Base-by-base conservation (phyloP, 352 stramenopile genomes). In the Globisporangium okanoganense region DNA sequence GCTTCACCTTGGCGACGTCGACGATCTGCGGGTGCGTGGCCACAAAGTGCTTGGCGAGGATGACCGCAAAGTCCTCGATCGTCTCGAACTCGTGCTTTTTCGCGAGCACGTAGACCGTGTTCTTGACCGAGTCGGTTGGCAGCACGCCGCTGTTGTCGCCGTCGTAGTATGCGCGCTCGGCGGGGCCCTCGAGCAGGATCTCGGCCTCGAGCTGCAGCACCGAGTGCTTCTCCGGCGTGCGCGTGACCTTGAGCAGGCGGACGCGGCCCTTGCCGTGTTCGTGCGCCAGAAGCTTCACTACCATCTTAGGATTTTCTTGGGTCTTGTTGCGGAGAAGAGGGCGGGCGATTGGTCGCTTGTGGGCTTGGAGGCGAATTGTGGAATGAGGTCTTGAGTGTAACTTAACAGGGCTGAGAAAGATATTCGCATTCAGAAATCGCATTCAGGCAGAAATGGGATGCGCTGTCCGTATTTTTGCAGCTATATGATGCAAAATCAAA, bases 61-160 rank as follows among this genome's bases (percentile, higher is more conserved):
- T 86, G 62, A 95, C 66, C 43, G 70, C 86, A 75, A 97, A 96
- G 56, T 94, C 83, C 70, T 97, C 88, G 58, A 91, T 86, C 67
- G 80, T 87, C 12, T 79, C 81, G 62, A 96, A 95, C 69, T 91
- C 78, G 70, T 92, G 82, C 65, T 90, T 81, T 79, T 95, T 96
- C 38, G 86, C 87, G 40, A 96, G 51, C 59, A 89, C 82, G 69
- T 94, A 96, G 29, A 96, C 82, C 38, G 87, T 95, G 70, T 97
- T 97, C 76, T 97, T 97, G 70, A 94, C 75, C 61, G 88, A 95
- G 70, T 97, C 88, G 6, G 88, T 97, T 44, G 87, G 83, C 45
- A 97, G 70, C 64, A 97, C 86, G 24, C 72, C 69, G 45, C 76
- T 72, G 64, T 97, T 97, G 75, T 97, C 86, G 59, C 83, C 87